Evolutionary conservation across 805 yeast species (phyloP).

Genomic region (Hanseniaspora clermontiae): DNA sequence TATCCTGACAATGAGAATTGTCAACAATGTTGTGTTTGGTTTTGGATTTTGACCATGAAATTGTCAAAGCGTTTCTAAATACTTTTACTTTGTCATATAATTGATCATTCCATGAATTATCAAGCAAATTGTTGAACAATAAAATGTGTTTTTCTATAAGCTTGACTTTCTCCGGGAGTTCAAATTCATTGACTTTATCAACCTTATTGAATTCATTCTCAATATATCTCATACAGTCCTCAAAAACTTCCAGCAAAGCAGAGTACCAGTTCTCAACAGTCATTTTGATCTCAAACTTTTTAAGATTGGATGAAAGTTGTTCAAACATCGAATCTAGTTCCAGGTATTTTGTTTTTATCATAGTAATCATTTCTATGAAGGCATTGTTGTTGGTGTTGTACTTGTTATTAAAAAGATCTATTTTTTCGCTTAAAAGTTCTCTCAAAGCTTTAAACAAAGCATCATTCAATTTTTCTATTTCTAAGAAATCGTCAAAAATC

Average conservation of each 20-base stretch:
- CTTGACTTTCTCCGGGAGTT: neutral
- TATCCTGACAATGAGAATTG: neutral
- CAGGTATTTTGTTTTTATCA: neutral
- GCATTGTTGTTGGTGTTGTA: neutral
- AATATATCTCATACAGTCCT: neutral
- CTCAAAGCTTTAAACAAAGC: constrained; percentile 6
- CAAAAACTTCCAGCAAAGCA: neutral
- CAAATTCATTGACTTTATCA: neutral
- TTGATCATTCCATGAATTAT: constrained; percentile 2
- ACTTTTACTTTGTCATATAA: neutral
- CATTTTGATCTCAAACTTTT: neutral
- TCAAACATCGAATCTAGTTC: constrained; percentile 4
- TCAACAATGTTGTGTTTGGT: neutral
- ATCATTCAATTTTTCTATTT: constrained; percentile 12
- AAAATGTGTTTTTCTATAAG: neutral
- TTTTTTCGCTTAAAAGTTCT: constrained; percentile 10
- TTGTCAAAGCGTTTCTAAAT: neutral
- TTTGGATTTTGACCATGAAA: constrained; percentile 1
- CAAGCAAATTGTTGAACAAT: neutral
- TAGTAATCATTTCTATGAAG: neutral
- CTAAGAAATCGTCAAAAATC: constrained; percentile 12
- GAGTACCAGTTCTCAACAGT: constrained; percentile 7
- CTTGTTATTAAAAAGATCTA: neutral
- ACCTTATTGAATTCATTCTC: neutral
- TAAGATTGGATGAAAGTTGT: neutral